These are phyloP conservation scores for Chlorella sorokiniana DNA, from an alignment of 139 green algal species.

Conservation along the genomic window DNA sequence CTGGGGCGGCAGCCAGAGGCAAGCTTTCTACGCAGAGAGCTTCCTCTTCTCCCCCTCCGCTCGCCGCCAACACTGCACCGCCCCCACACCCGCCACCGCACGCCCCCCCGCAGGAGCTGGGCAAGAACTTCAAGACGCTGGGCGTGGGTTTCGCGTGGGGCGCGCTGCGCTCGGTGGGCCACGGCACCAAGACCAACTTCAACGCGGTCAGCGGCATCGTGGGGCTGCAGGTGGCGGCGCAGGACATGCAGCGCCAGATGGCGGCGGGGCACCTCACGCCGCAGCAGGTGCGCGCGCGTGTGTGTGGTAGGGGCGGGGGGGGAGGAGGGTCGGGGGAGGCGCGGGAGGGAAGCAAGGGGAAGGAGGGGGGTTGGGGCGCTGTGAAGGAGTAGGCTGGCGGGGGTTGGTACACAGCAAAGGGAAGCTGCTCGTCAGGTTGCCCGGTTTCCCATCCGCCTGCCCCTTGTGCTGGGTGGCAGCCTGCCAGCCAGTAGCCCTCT, in stretches of 20 bases:
- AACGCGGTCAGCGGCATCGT: constrained; percentile 10
- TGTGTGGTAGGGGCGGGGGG: background rate
- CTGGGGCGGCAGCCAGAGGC: too few relatives aligned
- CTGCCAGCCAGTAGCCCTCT: too few relatives aligned
- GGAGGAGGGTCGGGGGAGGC: background rate
- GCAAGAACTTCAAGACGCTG: constrained; percentile 37
- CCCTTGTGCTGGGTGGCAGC: too few relatives aligned
- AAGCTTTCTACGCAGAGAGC: too few relatives aligned
- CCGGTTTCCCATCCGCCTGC: too few relatives aligned
- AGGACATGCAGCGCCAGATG: constrained; percentile 36
- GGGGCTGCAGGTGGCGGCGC: constrained; percentile 7
- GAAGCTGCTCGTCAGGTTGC: too few relatives aligned
- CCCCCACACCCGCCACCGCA: background rate
- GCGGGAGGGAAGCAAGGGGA: too few relatives aligned
- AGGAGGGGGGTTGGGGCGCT: too few relatives aligned
- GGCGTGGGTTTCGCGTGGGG: constrained; percentile 31
- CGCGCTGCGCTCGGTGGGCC: constrained; percentile 2
- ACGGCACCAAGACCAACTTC: constrained; percentile 31
- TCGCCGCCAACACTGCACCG: too few relatives aligned
- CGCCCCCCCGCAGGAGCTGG: constrained; percentile 17
- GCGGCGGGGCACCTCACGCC: constrained; percentile 33
- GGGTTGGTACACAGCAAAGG: too few relatives aligned
- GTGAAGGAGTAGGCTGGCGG: too few relatives aligned
- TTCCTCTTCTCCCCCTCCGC: too few relatives aligned
- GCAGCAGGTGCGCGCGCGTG: background rate